Conservation (phyloP, 495 filamentous ascomycete species). For the Podospora comata region DNA sequence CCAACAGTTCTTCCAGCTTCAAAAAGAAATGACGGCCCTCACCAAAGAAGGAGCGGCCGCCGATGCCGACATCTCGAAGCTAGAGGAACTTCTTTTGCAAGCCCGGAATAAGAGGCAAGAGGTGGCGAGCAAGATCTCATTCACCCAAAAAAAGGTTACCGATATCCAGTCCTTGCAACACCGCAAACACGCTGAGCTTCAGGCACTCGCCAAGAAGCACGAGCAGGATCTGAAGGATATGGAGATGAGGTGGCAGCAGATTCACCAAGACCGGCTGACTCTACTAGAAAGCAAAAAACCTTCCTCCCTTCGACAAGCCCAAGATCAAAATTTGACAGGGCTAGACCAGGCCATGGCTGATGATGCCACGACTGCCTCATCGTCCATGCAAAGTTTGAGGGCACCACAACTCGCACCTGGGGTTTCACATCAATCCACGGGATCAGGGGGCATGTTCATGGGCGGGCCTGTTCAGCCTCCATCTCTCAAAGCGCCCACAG, state of each 20-base stretch:
- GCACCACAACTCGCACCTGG: not conserved
- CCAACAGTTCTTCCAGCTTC: not conserved
- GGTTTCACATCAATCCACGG: not conserved
- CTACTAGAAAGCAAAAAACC: not conserved
- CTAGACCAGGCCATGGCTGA: not conserved
- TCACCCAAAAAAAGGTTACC: not conserved
- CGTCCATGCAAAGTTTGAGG: not conserved
- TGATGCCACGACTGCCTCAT: not conserved
- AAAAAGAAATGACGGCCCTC: not conserved
- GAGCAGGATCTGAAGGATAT: not conserved
- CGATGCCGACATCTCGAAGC: not conserved
- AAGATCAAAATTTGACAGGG: not conserved
- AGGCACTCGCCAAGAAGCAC: not conserved
- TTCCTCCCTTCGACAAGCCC: not conserved
- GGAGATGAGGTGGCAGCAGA: not conserved
- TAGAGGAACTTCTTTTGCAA: not conserved
- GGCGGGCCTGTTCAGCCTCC: constrained; percentile 4
- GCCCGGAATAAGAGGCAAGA: not conserved
- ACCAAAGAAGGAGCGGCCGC: not conserved
- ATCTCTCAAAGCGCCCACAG: not conserved
- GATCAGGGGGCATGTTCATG: not conserved
- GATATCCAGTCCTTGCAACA: not conserved
- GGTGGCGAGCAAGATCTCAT: not conserved
- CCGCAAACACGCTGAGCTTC: not conserved
- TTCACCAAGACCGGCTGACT: not conserved